Percentiles rank a stretch among this genome's conserved stretches.
Evolutionary conservation across 306 rosid species (phyloP).

Genomic region (Pachyrhizus erosus): DNA sequence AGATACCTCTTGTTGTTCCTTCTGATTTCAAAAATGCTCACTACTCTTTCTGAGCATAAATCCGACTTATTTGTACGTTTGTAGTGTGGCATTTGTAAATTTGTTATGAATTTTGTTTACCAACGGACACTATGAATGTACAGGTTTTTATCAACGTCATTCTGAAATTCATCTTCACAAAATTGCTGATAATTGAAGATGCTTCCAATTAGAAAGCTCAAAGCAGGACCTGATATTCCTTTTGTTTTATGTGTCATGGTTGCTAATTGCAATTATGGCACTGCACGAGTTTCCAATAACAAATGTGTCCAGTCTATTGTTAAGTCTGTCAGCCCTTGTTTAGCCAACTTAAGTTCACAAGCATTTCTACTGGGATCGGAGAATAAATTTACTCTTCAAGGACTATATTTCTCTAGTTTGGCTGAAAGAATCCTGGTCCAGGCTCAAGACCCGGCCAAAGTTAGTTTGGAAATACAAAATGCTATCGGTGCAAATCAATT

Average conservation of each 20-base stretch:
- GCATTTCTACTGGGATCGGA: slow-evolving; percentile 33
- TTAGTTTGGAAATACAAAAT: slow-evolving; percentile 65
- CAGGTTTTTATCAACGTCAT: slow-evolving; percentile 35
- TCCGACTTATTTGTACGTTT: background rate
- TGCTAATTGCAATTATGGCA: slow-evolving; percentile 40
- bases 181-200: slow-evolving; percentile 37
- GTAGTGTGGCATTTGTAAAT: background rate
- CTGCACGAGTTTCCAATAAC: slow-evolving; percentile 32
- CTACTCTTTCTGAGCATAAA: background rate
- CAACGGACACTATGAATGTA: background rate
- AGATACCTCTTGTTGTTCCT: background rate
- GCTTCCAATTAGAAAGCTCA: slow-evolving; percentile 49
- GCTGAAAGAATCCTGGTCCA: slow-evolving; percentile 70
- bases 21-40: background rate
- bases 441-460: slow-evolving; percentile 75
- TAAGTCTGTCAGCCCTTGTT: slow-evolving; percentile 46
- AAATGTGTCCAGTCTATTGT: slow-evolving; percentile 29
- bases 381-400: slow-evolving; percentile 32
- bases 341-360: slow-evolving; percentile 35
- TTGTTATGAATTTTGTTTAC: background rate
- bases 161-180: slow-evolving; percentile 17
- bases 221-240: slow-evolving; percentile 37
- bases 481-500: slow-evolving; percentile 60
- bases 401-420: slow-evolving; percentile 51
- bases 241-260: slow-evolving; percentile 34